Base-by-base conservation (phyloP, 1,284 basidiomycete genomes). In the Ceratobasidium sp. region DNA sequence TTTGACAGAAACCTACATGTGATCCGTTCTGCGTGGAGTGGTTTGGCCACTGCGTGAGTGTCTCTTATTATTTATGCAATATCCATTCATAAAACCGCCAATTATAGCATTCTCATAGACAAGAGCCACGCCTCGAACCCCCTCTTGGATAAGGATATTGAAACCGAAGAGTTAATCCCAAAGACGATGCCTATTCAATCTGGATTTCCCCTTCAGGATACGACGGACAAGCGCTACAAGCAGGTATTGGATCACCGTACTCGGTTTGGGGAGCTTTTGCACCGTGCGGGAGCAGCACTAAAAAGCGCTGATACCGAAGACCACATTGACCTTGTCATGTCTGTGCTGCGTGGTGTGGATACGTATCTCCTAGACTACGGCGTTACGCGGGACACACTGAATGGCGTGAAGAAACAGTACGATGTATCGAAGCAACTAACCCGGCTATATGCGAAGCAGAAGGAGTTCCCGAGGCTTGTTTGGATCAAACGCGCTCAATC, bases 301-400 rank as follows among this genome's bases (percentile, higher is more conserved):
- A 86, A 79, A 30, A 78, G 77, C 8, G 78, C 81, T 0, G 81
- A 80, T 47, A 79, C 80, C 62, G 96, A 98, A 81, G 95, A 96
- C 80, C 96, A 97, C 77, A 95, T 96, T 72, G 98, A 99, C 80
- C 91, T 94, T 11, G 89, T 98, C 75, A 84, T 92, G 38, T 84
- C 84, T 38, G 86, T 93, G 28, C 85, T 87, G 14, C 88, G 87
- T 75, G 89, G 89, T 0, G 89, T 94, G 55, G 92, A 94, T 75
- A 87, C 89, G 0, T 92, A 88, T 78, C 83, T 94, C 76, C 83
- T 94, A 62, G 88, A 89, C 73, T 94, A 94, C 80, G 92, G 87
- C 9, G 83, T 91, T 79, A 87, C 83, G 55, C 83, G 87, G 76
- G 81, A 82, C 63, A 85, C 87, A 62, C 91, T 88, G 76, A 86